These are phyloP conservation scores for Cenchrus americanus DNA, from an alignment of 176 grass and related monocot species.

Conservation along the genomic window DNA sequence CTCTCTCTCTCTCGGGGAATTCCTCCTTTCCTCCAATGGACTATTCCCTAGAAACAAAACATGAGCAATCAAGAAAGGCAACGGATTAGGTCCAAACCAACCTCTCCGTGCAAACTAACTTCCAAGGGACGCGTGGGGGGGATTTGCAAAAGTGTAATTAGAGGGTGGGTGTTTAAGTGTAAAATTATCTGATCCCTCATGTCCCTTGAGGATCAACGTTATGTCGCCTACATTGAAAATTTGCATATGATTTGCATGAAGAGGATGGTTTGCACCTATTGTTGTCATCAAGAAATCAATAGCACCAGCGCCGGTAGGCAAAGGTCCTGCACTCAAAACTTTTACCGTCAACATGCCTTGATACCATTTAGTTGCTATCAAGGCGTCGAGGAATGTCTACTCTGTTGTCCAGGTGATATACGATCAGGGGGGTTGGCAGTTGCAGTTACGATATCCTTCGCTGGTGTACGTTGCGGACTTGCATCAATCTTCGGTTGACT, in stretches of 20 bases:
- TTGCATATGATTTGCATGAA: too few species aligned
- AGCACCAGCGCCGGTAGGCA: not conserved
- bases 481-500: not conserved
- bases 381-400: not conserved
- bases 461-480: not conserved
- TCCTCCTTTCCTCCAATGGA: not conserved
- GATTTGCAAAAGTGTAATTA: too few species aligned
- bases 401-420: not conserved
- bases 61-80: not conserved
- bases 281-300: not conserved
- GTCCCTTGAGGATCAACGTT: too few species aligned
- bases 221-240: too few species aligned
- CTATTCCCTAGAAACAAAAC: too few species aligned
- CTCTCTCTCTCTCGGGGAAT: too few species aligned
- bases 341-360: constrained; percentile 1
- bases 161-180: too few species aligned
- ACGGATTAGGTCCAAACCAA: too few species aligned
- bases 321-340: not conserved
- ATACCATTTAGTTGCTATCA: not conserved
- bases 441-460: not conserved
- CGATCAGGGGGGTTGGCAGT: not conserved
- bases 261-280: too few species aligned
- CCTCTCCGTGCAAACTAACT: too few species aligned
- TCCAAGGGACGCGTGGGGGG: too few species aligned
- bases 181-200: too few species aligned